Evolutionary conservation across 768 basidiomycete genomes (phyloP).

Genomic region (Trichaptum fuscoviolaceum): DNA sequence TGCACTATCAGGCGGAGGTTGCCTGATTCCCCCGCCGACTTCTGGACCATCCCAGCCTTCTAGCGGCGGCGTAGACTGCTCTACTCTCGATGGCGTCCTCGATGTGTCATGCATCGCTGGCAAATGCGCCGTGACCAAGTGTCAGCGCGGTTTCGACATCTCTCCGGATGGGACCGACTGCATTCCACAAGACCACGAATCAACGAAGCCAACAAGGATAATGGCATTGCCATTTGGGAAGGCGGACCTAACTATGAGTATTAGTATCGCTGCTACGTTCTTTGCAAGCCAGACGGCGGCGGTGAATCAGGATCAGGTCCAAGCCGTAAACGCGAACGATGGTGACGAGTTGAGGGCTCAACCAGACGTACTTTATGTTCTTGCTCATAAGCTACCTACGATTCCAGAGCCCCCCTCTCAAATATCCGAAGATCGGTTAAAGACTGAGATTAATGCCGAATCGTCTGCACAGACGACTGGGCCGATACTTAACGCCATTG

Average conservation of each 20-base stretch:
- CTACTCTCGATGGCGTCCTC: background rate
- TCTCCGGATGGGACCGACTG: background rate
- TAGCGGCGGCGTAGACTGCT: background rate
- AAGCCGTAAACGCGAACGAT: no score
- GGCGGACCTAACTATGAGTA: background rate
- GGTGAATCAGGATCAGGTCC: background rate
- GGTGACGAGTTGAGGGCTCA: background rate
- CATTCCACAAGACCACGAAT: background rate
- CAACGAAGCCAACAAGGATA: background rate
- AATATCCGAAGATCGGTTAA: background rate
- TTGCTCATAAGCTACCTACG: background rate
- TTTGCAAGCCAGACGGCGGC: background rate
- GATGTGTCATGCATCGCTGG: background rate
- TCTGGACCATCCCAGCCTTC: background rate
- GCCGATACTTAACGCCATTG: no score
- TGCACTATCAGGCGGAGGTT: background rate
- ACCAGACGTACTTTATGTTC: background rate
- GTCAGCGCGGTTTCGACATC: background rate
- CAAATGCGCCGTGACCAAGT: background rate
- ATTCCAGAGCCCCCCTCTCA: background rate
- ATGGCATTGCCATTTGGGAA: background rate
- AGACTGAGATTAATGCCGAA: background rate
- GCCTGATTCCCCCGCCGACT: background rate
- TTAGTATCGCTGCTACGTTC: background rate
- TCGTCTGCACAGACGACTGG: background rate